Conservation (phyloP, 352 stramenopile species). For the Discostella stelligera region DNA sequence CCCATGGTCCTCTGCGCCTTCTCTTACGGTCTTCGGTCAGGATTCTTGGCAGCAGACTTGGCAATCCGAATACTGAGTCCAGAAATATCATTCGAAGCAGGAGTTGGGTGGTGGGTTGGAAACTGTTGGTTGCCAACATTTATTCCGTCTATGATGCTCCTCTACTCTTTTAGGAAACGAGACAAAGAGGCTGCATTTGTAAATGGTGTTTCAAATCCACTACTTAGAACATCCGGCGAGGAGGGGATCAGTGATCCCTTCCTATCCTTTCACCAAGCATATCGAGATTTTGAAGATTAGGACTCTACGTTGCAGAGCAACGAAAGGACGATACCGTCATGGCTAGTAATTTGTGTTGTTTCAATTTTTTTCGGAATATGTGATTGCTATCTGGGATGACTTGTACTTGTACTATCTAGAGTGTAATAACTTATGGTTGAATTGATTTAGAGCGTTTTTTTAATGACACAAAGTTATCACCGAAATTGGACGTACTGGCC, state of each 20-base stretch:
- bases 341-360: too few species aligned
- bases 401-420: too few species aligned
- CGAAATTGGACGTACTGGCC: too few species aligned
- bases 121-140: conserved; percentile 62
- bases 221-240: conserved; percentile 14
- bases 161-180: conserved; percentile 70
- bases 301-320: neutral
- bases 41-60: conserved; percentile 51
- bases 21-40: conserved; percentile 47
- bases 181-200: conserved; percentile 43
- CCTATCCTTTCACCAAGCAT: conserved; percentile 29
- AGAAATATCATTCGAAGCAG: conserved; percentile 31
- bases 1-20: conserved; percentile 57
- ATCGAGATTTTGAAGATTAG: conserved; percentile 38
- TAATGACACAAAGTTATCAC: too few species aligned
- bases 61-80: conserved; percentile 25
- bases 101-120: conserved; percentile 59
- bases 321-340: neutral
- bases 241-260: conserved; percentile 35
- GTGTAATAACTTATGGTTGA: too few species aligned
- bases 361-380: too few species aligned
- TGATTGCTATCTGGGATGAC: too few species aligned
- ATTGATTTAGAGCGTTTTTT: too few species aligned
- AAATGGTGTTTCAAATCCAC: conserved; percentile 24
- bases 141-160: conserved; percentile 49